These are phyloP conservation scores for Blastobotrys chiropterorum DNA, from an alignment of 805 yeast species.

Conservation along the genomic window DNA sequence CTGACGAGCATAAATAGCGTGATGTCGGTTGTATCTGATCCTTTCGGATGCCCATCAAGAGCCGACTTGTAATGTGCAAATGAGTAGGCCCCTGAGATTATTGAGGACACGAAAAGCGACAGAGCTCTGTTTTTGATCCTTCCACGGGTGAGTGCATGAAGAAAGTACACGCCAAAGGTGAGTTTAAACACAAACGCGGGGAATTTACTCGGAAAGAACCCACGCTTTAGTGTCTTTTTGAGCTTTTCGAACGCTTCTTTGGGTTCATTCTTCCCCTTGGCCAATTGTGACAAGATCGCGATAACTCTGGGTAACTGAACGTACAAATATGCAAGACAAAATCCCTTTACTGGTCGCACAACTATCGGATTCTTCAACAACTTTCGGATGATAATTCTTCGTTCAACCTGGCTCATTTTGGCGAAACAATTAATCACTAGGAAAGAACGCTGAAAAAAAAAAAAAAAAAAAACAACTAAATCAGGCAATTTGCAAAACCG, in stretches of 20 bases:
- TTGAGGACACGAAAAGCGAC: constrained; percentile 10
- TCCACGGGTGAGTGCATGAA: constrained; percentile 2
- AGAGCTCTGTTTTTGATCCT: not conserved
- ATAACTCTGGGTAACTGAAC: constrained; percentile 12
- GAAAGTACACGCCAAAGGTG: constrained; percentile 9
- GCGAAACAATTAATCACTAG: no score
- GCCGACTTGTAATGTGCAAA: constrained; percentile 11
- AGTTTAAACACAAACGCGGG: constrained; percentile 18
- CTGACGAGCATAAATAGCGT: constrained; percentile 14
- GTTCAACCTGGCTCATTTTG: not conserved
- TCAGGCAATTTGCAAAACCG: not conserved
- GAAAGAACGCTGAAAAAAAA: no score
- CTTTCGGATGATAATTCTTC: not conserved
- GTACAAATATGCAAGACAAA: constrained; percentile 16
- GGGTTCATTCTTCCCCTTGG: not conserved
- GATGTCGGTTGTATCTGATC: constrained; percentile 16
- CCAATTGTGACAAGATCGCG: not conserved
- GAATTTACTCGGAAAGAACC: constrained; percentile 13
- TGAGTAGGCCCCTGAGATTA: constrained; percentile 8
- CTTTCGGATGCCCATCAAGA: constrained; percentile 5
- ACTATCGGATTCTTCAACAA: not conserved
- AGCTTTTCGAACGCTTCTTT: constrained; percentile 6
- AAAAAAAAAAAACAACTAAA: not conserved
- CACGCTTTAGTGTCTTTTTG: constrained; percentile 7
- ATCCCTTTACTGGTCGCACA: not conserved